Evolutionary conservation across 2,329 filamentous ascomycete species (phyloP), one percentile per base, ranked within the genome.

Genomic region (Elsinoe batatas): DNA sequence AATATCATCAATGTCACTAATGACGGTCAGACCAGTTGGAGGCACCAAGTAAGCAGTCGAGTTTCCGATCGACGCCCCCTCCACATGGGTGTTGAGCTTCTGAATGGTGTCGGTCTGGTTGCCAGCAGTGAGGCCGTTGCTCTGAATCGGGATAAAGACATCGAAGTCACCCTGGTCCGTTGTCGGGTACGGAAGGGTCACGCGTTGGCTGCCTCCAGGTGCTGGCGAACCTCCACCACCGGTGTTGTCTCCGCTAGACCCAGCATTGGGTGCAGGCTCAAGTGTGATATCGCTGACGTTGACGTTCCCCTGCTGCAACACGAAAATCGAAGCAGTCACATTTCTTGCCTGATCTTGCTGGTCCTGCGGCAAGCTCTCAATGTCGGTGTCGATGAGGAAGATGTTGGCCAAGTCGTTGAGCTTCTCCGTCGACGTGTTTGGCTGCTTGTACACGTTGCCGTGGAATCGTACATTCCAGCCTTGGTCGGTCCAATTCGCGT

Each of bases 1-100:
- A 57, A 89, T 88, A 64, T 91, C 87, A 61, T 90, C 87, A 59
- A 91, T 87, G 64, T 91, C 87, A 1, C 82, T 87, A 61, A 91
- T 73, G 58, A 91, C 76, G 1, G 87, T 90, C 18, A 88, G 70
- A 15, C 87, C 87, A 12, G 76, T 73, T 0, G 81, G 73, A 0
- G 87, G 87, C 0, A 91, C 85, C 1, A 91, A 78, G 64, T 88
- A 91, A 0, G 85, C 84, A 1, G 87, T 91, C 4, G 83, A 79
- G 63, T 91, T 91, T 54, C 87, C 87, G 1, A 78, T 79, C 1
- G 80, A 82, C 5, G 67, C 65, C 3, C 82, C 83, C 56, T 84
- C 77, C 3, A 83, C 77, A 64, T 84, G 83, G 26, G 87, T 77
- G 62, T 86, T 84, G 18, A 89, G 71, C 10, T 82, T 77, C 67